Evolutionary conservation across 2,329 filamentous ascomycete genomes (phyloP), one percentile per base, ranked within the genome.

Genomic region (Phoma sp.): DNA sequence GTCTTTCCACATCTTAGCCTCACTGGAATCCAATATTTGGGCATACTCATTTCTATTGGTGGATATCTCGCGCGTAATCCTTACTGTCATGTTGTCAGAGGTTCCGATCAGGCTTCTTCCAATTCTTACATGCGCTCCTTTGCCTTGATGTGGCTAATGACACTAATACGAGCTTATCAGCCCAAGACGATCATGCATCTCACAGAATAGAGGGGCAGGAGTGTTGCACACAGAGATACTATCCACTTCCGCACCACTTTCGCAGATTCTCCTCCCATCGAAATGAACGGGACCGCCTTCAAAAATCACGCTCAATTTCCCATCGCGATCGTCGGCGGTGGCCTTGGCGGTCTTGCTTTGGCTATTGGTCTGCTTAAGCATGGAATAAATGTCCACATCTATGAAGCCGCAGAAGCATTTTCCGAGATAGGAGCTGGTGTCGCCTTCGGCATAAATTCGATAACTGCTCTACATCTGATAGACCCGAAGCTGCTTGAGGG

Each of bases 381-480:
- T 38, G 47, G 48, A 7, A 45, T 70, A 47, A 55, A 56, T 3
- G 60, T 68, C 55, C 60, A 55, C 4, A 58, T 70, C 41, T 69
- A 66, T 42, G 67, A 70, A 57, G 52, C 60, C n/a, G 62, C 63
- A 2, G 33, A 52, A 9, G 46, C 55, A 8, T 67, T 62, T 42
- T 55, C 57, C 0, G 60, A 64, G 13, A 57, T 66, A 22, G 67
- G 67, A 23, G 64, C 65, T 10, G 66, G 67, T 4, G 57, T 66
- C 9, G 64, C 59, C 2, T 56, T 78, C 4, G 77, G 74, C 1
- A 75, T 76, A 10, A 79, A 79, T 57, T 68, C 74, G 1, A 52
- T 78, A 29, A 65, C 68, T 11, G 74, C 77, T 6, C 77, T 79
- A 62, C 71, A 75, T 38, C 61, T 77, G 7, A 76, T 78, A 49